These are phyloP conservation scores for Ormosia emarginata DNA, from an alignment of 306 rosid genomes.

Conservation along the genomic window DNA sequence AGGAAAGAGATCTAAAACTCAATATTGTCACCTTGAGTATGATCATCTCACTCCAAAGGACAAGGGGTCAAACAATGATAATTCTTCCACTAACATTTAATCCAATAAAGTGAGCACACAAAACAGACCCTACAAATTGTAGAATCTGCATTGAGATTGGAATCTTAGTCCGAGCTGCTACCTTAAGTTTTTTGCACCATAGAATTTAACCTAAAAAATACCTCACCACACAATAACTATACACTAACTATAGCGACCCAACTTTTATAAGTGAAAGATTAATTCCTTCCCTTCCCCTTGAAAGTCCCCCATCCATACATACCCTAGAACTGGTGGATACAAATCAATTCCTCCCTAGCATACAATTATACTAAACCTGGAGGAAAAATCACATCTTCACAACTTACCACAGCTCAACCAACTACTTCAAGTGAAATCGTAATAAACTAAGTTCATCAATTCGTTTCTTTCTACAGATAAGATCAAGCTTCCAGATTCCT, in stretches of 20 bases:
- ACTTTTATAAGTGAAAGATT: not conserved
- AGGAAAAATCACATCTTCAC: not conserved
- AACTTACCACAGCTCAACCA: not conserved
- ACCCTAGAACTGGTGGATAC: not conserved
- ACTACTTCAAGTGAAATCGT: conserved; percentile 18
- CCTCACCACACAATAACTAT: not conserved
- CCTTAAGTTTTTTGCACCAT: not conserved
- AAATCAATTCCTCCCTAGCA: conserved; percentile 18
- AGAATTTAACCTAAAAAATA: not conserved
- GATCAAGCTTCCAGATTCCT: conserved; percentile 14
- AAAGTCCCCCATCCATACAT: conserved; percentile 6
- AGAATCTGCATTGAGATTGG: not conserved
- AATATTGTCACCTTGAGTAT: not conserved
- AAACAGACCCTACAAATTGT: not conserved
- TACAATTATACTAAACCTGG: conserved; percentile 4
- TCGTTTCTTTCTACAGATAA: conserved; percentile 1
- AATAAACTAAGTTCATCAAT: conserved; percentile 17
- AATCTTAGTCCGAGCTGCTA: not conserved
- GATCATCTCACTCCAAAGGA: conserved; percentile 5
- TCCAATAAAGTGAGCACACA: not conserved
- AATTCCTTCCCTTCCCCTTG: not conserved
- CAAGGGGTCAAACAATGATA: not conserved
- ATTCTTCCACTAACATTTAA: conserved; percentile 3
- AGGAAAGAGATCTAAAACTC: not conserved
- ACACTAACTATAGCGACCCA: not conserved